phyloP scores from a whole-genome alignment of 306 rosid genomes.

The Oemleria cerasiformis region DNA sequence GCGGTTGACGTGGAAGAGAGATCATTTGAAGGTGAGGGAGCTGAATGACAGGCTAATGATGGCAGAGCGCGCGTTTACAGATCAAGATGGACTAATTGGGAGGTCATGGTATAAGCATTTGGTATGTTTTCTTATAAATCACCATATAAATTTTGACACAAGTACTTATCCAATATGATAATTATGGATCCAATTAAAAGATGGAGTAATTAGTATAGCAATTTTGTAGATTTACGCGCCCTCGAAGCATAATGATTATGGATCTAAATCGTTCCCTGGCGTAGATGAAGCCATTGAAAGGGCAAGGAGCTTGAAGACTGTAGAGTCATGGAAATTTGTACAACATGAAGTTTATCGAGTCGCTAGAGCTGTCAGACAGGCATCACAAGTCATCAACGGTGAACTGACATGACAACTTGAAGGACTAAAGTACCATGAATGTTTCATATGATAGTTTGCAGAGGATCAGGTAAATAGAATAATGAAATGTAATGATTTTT shows the following conservation, averaged over 20 bases:
- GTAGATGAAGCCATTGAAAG: conserved; percentile 42
- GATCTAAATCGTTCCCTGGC: conserved; percentile 61
- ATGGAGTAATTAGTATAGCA: no score
- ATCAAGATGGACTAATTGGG: conserved; percentile 61
- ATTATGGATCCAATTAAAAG: background rate
- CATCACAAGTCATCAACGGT: conserved; percentile 49
- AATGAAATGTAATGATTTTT: no score
- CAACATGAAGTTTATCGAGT: conserved; percentile 75
- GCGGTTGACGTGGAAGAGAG: conserved; percentile 39
- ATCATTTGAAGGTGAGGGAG: conserved; percentile 49
- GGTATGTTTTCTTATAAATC: conserved; percentile 35
- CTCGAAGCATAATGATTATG: conserved; percentile 54
- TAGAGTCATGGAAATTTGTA: conserved; percentile 54
- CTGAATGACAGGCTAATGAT: conserved; percentile 66
- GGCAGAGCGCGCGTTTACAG: conserved; percentile 74
- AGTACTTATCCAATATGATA: background rate
- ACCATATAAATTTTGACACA: background rate
- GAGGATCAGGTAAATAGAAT: background rate
- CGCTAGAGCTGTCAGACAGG: conserved; percentile 56
- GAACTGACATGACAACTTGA: conserved; percentile 39
- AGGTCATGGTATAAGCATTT: conserved; percentile 73
- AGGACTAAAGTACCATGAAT: background rate
- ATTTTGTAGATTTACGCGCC: conserved; percentile 61
- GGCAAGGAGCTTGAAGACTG: conserved; percentile 36
- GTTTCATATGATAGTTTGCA: background rate